Evolutionary conservation across 148 eudicot genomes (phyloP).

Genomic region (Arbutus unedo): DNA sequence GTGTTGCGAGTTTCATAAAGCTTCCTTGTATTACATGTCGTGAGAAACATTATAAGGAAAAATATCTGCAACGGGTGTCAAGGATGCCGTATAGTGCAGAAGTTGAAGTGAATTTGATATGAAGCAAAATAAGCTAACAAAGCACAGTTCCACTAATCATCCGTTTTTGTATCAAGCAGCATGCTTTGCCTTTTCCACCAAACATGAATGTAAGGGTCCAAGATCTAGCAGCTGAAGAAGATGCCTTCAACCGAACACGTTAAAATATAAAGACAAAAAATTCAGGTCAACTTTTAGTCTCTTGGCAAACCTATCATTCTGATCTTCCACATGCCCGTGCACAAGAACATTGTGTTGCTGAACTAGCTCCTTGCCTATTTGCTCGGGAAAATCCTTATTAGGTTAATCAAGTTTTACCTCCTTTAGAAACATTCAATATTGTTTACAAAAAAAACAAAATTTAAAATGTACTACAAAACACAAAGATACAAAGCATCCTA

Average conservation of each 20-base stretch:
- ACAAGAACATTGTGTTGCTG: too few relatives aligned
- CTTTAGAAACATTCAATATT: neutral
- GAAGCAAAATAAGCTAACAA: neutral
- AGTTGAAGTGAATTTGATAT: neutral
- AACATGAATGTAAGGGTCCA: neutral
- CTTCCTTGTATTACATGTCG: slow-evolving; percentile 59
- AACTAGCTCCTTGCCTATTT: too few relatives aligned
- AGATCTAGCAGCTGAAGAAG: neutral
- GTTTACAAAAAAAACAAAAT: neutral
- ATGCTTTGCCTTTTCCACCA: neutral
- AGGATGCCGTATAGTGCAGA: slow-evolving; percentile 29
- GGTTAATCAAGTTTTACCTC: too few relatives aligned
- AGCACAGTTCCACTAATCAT: neutral
- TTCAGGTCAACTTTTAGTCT: neutral
- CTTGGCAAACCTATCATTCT: too few relatives aligned
- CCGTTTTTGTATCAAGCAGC: neutral
- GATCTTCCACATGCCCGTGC: too few relatives aligned
- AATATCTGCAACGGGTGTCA: slow-evolving; percentile 61
- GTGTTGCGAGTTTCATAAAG: slow-evolving; percentile 50
- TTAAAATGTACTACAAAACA: neutral
- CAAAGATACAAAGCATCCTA: slow-evolving; percentile 90
- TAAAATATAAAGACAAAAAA: neutral
- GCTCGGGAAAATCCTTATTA: too few relatives aligned
- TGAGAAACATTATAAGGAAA: slow-evolving; percentile 73
- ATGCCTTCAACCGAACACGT: neutral